Evolutionary conservation across 2,329 filamentous ascomycete genomes (phyloP).

Genomic region (Dactylellina sp.): DNA sequence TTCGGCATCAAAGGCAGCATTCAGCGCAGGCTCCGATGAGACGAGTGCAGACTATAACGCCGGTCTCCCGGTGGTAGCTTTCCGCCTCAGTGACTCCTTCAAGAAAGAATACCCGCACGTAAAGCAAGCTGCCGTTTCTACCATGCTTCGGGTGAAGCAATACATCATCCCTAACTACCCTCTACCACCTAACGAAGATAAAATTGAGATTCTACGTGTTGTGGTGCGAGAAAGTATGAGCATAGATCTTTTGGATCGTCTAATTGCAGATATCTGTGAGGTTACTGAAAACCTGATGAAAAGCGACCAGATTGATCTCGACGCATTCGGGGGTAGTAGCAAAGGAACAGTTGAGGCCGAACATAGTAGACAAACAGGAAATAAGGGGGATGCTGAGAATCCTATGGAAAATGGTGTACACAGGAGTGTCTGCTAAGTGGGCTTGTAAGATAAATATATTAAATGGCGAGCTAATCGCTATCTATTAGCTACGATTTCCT

Average conservation of each 20-base stretch:
- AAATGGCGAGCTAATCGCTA: too few species aligned
- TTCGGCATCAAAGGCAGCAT: conserved; percentile 23
- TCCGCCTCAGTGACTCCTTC: conserved; percentile 73
- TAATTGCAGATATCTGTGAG: conserved; percentile 72
- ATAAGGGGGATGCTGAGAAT: conserved; percentile 62
- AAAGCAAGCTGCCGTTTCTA: conserved; percentile 73
- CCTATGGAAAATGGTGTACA: conserved; percentile 68
- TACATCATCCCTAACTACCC: conserved; percentile 79
- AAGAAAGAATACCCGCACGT: conserved; percentile 72
- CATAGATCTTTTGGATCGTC: conserved; percentile 74
- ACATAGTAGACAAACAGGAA: conserved; percentile 37
- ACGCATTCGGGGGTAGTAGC: conserved; percentile 64
- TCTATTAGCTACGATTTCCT: too few species aligned
- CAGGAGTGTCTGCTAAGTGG: conserved; percentile 66
- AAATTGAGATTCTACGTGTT: conserved; percentile 75
- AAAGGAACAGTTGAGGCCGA: conserved; percentile 63
- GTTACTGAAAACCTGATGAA: conserved; percentile 73
- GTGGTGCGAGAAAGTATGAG: conserved; percentile 76
- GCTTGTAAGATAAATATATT: too few species aligned
- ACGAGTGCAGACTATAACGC: conserved; percentile 69
- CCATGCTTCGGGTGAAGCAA: conserved; percentile 74
- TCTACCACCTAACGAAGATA: conserved; percentile 72
- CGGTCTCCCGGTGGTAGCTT: conserved; percentile 76
- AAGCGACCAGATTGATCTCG: conserved; percentile 68
- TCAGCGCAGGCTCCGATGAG: conserved; percentile 59